These are phyloP conservation scores for Uromyces viciae-fabae DNA, from an alignment of 1,284 basidiomycete genomes.

Conservation along the genomic window DNA sequence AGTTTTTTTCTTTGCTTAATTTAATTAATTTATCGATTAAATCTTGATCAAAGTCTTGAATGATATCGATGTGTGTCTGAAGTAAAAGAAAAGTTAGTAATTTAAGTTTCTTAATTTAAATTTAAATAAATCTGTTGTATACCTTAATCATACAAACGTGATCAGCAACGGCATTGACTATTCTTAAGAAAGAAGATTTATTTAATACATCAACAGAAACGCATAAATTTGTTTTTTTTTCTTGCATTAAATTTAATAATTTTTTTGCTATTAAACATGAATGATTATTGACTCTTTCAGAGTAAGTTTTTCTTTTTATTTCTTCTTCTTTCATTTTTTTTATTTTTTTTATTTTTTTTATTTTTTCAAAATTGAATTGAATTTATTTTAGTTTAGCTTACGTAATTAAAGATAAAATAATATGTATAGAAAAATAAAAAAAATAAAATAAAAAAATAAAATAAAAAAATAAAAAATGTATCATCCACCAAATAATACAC, in stretches of 20 bases:
- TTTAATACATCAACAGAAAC: slow-evolving; percentile 92
- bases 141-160: slow-evolving; percentile 92
- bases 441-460: no score
- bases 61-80: slow-evolving; percentile 93
- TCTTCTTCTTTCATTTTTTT: background rate
- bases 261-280: slow-evolving; percentile 42
- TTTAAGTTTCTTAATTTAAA: background rate
- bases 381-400: background rate
- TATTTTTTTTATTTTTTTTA: background rate
- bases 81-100: background rate
- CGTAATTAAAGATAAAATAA: no score
- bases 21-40: slow-evolving; percentile 69
- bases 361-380: background rate
- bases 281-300: background rate
- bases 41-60: slow-evolving; percentile 80
- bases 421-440: no score
- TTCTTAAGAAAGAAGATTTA: slow-evolving; percentile 72
- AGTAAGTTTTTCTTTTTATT: background rate
- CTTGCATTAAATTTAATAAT: slow-evolving; percentile 76
- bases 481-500: background rate
- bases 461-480: background rate
- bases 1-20: slow-evolving; percentile 78
- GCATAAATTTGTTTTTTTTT: slow-evolving; percentile 86
- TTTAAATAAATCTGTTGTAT: slow-evolving; percentile 49
- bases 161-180: slow-evolving; percentile 82